A percentile compares a stretch with the other conserved stretches of the same genome.
Evolutionary conservation across 441 rosid species (phyloP).

Genomic region (Capsella rubella): DNA sequence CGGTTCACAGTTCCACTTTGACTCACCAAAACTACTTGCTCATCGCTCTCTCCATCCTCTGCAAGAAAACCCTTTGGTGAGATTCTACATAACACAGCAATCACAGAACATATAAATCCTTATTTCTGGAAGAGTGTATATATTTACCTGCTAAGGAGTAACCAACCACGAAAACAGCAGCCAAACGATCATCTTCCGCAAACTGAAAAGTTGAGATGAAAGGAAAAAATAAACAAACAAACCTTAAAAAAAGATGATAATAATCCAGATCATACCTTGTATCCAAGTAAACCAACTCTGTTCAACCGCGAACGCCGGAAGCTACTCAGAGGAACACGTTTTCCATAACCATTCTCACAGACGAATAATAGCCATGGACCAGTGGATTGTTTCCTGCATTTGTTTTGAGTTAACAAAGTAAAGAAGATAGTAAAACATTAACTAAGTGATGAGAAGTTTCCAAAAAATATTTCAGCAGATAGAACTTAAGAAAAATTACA

Average conservation of each 20-base stretch:
- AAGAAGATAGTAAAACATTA: slow-evolving; percentile 2
- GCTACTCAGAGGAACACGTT: slow-evolving; percentile 91
- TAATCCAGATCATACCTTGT: slow-evolving; percentile 62
- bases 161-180: slow-evolving; percentile 92
- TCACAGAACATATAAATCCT: slow-evolving; percentile 6
- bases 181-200: slow-evolving; percentile 74
- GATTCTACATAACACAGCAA: neutral
- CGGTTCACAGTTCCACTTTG: slow-evolving; percentile 94
- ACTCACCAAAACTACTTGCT: slow-evolving; percentile 93
- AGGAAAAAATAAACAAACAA: neutral
- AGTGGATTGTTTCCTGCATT: slow-evolving; percentile 48
- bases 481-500: slow-evolving; percentile 49
- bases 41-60: slow-evolving; percentile 96
- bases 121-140: slow-evolving; percentile 4
- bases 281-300: slow-evolving; percentile 85
- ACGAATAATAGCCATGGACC: slow-evolving; percentile 95
- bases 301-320: slow-evolving; percentile 65
- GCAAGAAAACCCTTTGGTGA: slow-evolving; percentile 28
- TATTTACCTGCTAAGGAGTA: slow-evolving; percentile 77
- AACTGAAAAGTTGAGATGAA: slow-evolving; percentile 55
- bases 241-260: neutral
- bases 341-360: slow-evolving; percentile 90
- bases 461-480: neutral
- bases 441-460: slow-evolving; percentile 1
- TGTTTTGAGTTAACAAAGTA: slow-evolving; percentile 24